These are phyloP conservation scores for Brassica balearica DNA, from an alignment of 441 rosid species.

Conservation along the genomic window DNA sequence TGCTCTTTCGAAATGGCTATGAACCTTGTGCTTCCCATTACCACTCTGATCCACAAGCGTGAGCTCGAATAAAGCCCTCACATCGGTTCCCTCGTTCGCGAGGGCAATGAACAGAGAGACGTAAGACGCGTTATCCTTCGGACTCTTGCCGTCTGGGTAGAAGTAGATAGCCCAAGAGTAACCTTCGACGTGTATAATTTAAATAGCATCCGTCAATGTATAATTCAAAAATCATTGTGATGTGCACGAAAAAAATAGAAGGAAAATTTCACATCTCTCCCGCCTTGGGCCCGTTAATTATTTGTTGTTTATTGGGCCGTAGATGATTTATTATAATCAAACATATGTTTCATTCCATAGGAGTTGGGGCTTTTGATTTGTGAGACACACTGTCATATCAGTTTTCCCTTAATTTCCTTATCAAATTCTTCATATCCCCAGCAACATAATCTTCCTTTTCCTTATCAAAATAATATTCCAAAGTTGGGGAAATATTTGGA, in stretches of 20 bases:
- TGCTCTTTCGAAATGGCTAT: conserved; percentile 76
- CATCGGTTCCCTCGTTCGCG: conserved; percentile 72
- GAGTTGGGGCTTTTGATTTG: no score
- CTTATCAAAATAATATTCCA: background rate
- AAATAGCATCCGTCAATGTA: no score
- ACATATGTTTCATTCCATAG: conserved; percentile 23
- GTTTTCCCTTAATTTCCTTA: conserved; percentile 17
- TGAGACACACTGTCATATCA: conserved; percentile 4
- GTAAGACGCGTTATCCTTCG: conserved; percentile 67
- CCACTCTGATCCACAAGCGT: conserved; percentile 83
- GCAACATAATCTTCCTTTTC: conserved; percentile 25
- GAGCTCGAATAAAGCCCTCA: conserved; percentile 38
- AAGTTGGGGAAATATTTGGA: background rate
- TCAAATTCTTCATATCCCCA: conserved; percentile 21
- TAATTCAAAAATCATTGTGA: no score
- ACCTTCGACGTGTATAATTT: conserved; percentile 55
- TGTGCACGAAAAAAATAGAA: background rate
- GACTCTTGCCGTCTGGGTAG: conserved; percentile 79
- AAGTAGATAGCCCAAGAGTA: conserved; percentile 78
- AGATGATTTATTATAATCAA: no score
- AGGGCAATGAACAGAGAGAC: conserved; percentile 77
- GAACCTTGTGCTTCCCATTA: conserved; percentile 72
- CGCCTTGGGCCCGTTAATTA: no score
- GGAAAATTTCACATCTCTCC: no score
- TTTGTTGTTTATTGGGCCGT: no score